phyloP scores from a whole-genome alignment of 768 basidiomycete species.

The Amanita molliuscula region DNA sequence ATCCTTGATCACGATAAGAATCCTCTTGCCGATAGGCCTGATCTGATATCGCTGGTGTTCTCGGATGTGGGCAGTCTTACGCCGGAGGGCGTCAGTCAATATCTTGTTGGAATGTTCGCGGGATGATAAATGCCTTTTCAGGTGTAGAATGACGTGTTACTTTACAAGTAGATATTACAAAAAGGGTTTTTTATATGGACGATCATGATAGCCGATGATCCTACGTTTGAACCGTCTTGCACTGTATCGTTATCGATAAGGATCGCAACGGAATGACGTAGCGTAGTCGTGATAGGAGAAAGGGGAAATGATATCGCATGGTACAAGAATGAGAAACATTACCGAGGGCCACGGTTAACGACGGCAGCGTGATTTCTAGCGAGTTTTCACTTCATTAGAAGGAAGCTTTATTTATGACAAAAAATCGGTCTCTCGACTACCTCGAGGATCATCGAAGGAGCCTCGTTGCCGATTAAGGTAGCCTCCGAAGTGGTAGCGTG shows the following conservation, averaged over 20 bases:
- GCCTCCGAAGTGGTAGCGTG: neutral
- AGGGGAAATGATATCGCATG: neutral
- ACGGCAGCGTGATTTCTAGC: neutral
- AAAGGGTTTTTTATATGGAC: conserved; percentile 17
- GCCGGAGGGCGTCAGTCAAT: conserved; percentile 89
- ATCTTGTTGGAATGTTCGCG: conserved; percentile 91
- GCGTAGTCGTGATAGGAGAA: neutral
- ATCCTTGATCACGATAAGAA: conserved; percentile 11
- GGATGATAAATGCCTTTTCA: conserved; percentile 27
- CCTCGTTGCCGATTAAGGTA: neutral
- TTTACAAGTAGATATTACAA: neutral
- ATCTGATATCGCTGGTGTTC: conserved; percentile 89
- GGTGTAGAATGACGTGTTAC: neutral
- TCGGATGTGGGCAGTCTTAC: conserved; percentile 91
- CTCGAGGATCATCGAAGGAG: neutral
- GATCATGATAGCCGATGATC: conserved; percentile 26
- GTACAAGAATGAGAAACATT: neutral
- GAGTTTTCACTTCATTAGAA: neutral
- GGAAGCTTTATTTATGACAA: neutral
- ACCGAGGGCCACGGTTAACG: neutral
- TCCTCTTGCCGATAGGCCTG: conserved; percentile 44
- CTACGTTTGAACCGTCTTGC: conserved; percentile 7
- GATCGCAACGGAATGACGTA: neutral
- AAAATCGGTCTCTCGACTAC: neutral
- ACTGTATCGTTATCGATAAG: neutral